These are phyloP conservation scores for Cryptosporidium tyzzeri DNA, from an alignment of 169 alveolate genomes.

Conservation along the genomic window DNA sequence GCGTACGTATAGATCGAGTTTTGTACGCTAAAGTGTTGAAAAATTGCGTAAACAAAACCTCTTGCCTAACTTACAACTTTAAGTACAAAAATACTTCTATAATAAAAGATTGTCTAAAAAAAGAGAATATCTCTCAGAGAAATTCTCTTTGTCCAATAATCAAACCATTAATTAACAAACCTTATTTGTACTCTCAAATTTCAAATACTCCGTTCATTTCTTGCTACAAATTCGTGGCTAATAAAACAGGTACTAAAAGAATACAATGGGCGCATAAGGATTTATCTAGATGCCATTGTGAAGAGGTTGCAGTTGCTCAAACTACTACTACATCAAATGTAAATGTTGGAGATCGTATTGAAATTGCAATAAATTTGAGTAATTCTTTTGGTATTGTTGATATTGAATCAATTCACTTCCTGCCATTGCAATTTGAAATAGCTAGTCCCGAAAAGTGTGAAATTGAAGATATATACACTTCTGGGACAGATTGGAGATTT, in stretches of 20 bases:
- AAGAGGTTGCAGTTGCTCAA: slow-evolving; percentile 66
- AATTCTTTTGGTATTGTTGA: slow-evolving; percentile 67
- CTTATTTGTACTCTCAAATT: background rate
- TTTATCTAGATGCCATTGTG: slow-evolving; percentile 72
- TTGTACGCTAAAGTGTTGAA: slow-evolving; percentile 68
- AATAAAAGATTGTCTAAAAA: background rate
- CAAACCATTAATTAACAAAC: slow-evolving; percentile 29
- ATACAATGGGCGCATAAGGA: slow-evolving; percentile 71
- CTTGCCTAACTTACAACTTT: slow-evolving; percentile 37
- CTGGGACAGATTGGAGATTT: slow-evolving; percentile 33
- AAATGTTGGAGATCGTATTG: slow-evolving; percentile 74
- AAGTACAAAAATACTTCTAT: slow-evolving; percentile 22
- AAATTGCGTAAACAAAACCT: slow-evolving; percentile 28
- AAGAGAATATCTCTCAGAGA: background rate
- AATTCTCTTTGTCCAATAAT: background rate
- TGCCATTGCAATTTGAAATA: slow-evolving; percentile 26
- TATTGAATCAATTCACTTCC: slow-evolving; percentile 38
- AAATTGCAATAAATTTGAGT: slow-evolving; percentile 64
- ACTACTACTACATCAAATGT: slow-evolving; percentile 61
- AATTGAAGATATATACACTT: slow-evolving; percentile 48
- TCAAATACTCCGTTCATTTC: slow-evolving; percentile 14
- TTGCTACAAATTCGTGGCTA: slow-evolving; percentile 34
- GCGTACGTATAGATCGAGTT: slow-evolving; percentile 64
- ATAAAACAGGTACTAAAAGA: slow-evolving; percentile 27
- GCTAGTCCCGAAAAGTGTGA: slow-evolving; percentile 44